phyloP scores from a whole-genome alignment of 352 stramenopile genomes.

The Globisporangium nunn region DNA sequence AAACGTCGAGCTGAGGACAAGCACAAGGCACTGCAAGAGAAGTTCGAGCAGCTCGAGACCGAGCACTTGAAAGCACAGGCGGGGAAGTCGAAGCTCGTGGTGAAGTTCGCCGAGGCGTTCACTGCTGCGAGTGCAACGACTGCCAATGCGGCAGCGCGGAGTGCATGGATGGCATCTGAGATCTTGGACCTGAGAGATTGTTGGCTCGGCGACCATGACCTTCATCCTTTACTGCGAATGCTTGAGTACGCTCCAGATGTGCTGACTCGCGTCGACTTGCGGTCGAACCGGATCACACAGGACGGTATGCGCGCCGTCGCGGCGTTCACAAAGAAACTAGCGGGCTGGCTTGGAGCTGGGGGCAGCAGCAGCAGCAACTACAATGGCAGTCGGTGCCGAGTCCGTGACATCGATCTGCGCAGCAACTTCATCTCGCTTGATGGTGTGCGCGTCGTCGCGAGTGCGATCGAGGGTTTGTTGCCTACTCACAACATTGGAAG shows the following conservation, averaged over 20 bases:
- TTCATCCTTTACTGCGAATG: conserved; percentile 31
- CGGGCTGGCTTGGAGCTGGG: not conserved
- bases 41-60: conserved; percentile 25
- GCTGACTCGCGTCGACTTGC: conserved; percentile 40
- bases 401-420: conserved; percentile 53
- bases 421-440: conserved; percentile 69
- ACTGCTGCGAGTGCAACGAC: not conserved
- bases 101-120: conserved; percentile 27
- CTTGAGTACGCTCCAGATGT: conserved; percentile 18
- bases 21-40: conserved; percentile 18
- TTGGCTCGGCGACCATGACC: conserved; percentile 44
- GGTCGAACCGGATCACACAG: conserved; percentile 52
- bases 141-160: not conserved
- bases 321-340: conserved; percentile 21
- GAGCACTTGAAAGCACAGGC: conserved; percentile 35
- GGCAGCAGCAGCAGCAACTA: not conserved
- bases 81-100: conserved; percentile 41
- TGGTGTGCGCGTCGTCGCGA: conserved; percentile 48
- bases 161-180: conserved; percentile 12
- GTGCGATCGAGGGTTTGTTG: conserved; percentile 28
- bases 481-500: not conserved
- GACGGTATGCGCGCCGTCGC: conserved; percentile 31
- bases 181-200: conserved; percentile 43
- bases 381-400: not conserved
- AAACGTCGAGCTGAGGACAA: conserved; percentile 29